Evolutionary conservation across 2,329 filamentous ascomycete species (phyloP).

Genomic region (Penicillium janthinellum): DNA sequence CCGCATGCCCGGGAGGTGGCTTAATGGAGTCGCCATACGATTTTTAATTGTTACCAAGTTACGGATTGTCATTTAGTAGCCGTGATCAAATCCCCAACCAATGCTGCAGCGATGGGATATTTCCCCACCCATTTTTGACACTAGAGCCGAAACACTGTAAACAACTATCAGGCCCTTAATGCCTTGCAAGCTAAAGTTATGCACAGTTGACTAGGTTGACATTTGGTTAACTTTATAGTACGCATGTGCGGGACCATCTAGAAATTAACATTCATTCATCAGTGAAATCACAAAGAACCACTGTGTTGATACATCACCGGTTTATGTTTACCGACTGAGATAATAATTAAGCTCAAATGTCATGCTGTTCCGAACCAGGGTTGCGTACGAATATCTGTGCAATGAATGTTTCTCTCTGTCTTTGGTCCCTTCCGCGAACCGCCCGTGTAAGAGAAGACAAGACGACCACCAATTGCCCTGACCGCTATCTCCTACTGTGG

Average conservation of each 20-base stretch:
- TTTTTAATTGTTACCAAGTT: background rate
- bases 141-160: too few species aligned
- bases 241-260: too few species aligned
- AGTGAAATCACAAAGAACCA: too few species aligned
- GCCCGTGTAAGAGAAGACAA: background rate
- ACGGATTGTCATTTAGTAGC: background rate
- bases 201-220: too few species aligned
- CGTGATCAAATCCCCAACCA: background rate
- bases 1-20: background rate
- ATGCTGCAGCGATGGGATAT: background rate
- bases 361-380: background rate
- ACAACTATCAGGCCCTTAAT: too few species aligned
- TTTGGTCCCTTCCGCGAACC: background rate
- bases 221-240: too few species aligned
- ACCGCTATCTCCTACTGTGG: constrained; percentile 11
- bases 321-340: too few species aligned
- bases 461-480: background rate
- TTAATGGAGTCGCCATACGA: background rate
- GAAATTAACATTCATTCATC: too few species aligned
- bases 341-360: background rate
- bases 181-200: too few species aligned
- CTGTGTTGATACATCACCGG: too few species aligned
- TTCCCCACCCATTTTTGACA: background rate
- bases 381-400: background rate
- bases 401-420: background rate